A percentile compares a stretch with the other conserved stretches of the same genome.
phyloP scores from a whole-genome alignment of 2,329 filamentous ascomycete species.

The Ascocoryne sarcoides region DNA sequence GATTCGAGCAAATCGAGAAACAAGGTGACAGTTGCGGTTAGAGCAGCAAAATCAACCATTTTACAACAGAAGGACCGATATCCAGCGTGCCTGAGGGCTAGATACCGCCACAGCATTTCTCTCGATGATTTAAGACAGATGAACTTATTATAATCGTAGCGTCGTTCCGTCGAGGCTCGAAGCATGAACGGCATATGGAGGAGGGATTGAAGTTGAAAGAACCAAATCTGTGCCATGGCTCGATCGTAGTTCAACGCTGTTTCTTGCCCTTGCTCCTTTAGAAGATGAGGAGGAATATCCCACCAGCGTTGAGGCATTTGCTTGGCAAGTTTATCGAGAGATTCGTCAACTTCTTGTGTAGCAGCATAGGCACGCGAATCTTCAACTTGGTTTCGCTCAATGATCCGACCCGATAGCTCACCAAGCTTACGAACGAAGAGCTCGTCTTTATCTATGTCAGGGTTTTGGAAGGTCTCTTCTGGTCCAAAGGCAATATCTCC shows the following conservation, averaged over 20 bases:
- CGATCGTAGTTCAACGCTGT: slow-evolving; percentile 16
- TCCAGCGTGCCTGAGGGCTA: slow-evolving; percentile 14
- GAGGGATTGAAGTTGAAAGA: slow-evolving; percentile 23
- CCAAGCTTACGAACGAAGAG: slow-evolving; percentile 20
- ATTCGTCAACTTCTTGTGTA: slow-evolving; percentile 27
- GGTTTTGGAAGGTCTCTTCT: slow-evolving; percentile 23
- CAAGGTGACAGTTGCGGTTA: slow-evolving; percentile 24
- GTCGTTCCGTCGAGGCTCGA: slow-evolving; percentile 23
- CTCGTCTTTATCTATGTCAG: slow-evolving; percentile 12
- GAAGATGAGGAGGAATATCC: slow-evolving; percentile 16
- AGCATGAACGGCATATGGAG: slow-evolving; percentile 28
- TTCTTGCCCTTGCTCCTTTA: slow-evolving; percentile 8
- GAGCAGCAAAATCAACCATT: slow-evolving; percentile 25
- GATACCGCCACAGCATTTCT: slow-evolving; percentile 22
- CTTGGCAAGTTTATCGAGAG: slow-evolving; percentile 20
- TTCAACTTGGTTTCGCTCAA: slow-evolving; percentile 22
- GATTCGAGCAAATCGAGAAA: slow-evolving; percentile 21
- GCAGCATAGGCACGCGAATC: slow-evolving; percentile 19
- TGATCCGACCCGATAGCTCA: slow-evolving; percentile 19
- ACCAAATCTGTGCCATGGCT: slow-evolving; percentile 24
- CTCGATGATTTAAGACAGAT: slow-evolving; percentile 24
- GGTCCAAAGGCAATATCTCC: slow-evolving; percentile 11
- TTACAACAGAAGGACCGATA: slow-evolving; percentile 23
- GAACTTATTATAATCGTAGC: slow-evolving; percentile 27
- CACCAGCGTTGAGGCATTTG: slow-evolving; percentile 24